Evolutionary conservation across 2,329 filamentous ascomycete genomes (phyloP), one percentile per base, ranked within the genome.

Genomic region (Bipolaris victoriae): DNA sequence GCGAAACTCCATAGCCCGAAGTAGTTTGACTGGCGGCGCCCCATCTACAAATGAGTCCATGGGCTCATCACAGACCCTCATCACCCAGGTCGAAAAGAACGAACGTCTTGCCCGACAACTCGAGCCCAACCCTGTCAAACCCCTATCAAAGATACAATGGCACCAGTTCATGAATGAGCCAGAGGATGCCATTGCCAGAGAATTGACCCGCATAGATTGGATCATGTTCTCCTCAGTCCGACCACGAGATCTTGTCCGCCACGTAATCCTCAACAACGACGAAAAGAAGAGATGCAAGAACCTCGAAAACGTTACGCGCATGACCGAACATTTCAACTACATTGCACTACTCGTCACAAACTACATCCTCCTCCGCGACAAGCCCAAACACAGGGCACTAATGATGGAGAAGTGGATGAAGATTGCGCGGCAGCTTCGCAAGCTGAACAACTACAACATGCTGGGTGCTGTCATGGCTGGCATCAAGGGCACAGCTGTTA

Each of bases 381-480:
- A 99, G 79, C 89, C 95, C 10, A 98, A 98, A 76, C 95, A 99
- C 75, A 86, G 95, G 62, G 93, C 92, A 2, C 85, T 90, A 61
- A 94, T 95, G 79, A 80, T 99, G 53, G 94, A 97, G 75, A 97
- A 97, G 74, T 97, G 97, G 74, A 98, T 98, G 91, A 86, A 85
- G 49, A 88, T 99, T 66, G 93, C 94, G 35, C 76, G 79, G 69
- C 94, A 92, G 78, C 81, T 99, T 48, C 90, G 95, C 37, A 89
- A 93, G 71, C 80, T 97, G 60, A 97, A 98, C 80, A 98, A 99
- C 76, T 99, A 98, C 81, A 98, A 98, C 74, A 90, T 92, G 0
- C 82, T 99, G 1, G 94, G 93, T n/a, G 94, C 95, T 7, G 87
- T 99, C 35, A 85, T 99, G 56, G 94, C 95, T 6, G 95, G 94